Evolutionary conservation across 345 rosid genomes (phyloP).

Genomic region (Garcia nutans): DNA sequence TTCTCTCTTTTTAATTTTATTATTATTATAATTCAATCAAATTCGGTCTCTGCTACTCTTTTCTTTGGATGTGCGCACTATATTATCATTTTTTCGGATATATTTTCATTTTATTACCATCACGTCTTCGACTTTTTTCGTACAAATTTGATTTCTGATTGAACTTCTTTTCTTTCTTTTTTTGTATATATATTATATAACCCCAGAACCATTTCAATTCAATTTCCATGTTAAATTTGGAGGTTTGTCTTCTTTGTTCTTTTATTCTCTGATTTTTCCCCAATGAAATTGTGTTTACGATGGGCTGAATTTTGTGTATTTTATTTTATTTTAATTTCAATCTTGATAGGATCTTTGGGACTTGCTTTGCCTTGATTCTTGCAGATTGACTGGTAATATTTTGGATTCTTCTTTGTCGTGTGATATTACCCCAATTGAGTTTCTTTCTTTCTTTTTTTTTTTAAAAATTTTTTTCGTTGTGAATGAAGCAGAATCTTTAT

Average conservation of each 20-base stretch:
- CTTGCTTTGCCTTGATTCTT: slow-evolving; percentile 30
- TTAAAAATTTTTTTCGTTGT: neutral
- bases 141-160: neutral
- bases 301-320: neutral
- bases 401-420: neutral
- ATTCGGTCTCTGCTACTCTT: neutral
- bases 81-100: neutral
- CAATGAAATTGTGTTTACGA: neutral
- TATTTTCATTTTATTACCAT: neutral
- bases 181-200: neutral
- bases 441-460: neutral
- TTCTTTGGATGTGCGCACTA: neutral
- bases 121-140: neutral
- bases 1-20: too few relatives aligned
- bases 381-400: slow-evolving; percentile 45
- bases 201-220: neutral
- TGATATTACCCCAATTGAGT: neutral
- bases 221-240: slow-evolving; percentile 30
- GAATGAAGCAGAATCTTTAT: slow-evolving; percentile 37
- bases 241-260: slow-evolving; percentile 17
- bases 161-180: neutral
- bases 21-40: neutral
- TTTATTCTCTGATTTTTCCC: neutral
- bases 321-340: neutral
- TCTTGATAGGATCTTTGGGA: slow-evolving; percentile 41